Evolutionary conservation across 208 protist genomes (phyloP), one percentile per base, ranked within the genome.

Genomic region (Crithidia bombi): DNA sequence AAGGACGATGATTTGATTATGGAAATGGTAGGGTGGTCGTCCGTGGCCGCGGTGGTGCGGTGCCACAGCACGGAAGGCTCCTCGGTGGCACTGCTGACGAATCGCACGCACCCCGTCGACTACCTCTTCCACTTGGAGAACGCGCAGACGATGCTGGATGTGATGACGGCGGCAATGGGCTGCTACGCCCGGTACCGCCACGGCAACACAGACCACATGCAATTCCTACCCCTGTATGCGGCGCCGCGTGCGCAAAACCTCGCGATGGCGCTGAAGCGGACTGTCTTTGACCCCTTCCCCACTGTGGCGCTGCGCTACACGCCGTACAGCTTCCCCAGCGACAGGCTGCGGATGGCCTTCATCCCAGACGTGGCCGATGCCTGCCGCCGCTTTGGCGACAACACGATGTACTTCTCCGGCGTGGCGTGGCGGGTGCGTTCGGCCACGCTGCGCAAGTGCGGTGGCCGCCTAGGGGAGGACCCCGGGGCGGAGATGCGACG

Each of bases 341-440:
- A 92, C 62, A 75, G 74, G 14, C 62, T 92, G 4, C 65, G 71
- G 32, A 69, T 92, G 43, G 77, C 75, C 21, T 76, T 83, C 41
- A 68, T 87, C 28, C 80, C 82, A 4, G 73, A 86, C 32, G 74
- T 92, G 41, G 86, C 79, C 2, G 78, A 85, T 35, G 61, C 74
- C 26, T 86, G 75, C 62, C 73, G 86, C 17, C 74, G 78, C 25
- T 89, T 87, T 62, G 86, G 86, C 43, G 86, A 92, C 76, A 92
- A 89, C 78, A 87, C 83, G 12, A 72, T 92, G 28, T 78, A 81
- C 69, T 92, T 92, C 64, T 85, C 83, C 63, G 86, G 86, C 49
- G 51, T 89, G 38, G 86, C 83, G n/a, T 92, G 80, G 83, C 75
- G 75, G 23, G 73, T 86, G 64, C 69, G 79, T n/a, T 78, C 79